Base-by-base conservation (phyloP, 805 yeast species). In the Starmerella lactis-condensi region DNA sequence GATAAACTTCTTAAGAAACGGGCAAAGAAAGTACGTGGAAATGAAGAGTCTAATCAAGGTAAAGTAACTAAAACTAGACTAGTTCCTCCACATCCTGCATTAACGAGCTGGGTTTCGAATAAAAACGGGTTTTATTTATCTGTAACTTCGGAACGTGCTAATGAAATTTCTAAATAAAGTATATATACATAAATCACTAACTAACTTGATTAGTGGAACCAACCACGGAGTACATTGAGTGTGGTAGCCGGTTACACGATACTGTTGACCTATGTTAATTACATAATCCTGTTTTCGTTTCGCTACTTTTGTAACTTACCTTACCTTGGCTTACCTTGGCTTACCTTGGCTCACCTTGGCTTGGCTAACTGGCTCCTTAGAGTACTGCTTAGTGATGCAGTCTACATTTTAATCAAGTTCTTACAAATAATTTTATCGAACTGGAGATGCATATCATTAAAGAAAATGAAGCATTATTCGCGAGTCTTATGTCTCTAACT, bases 1-100 rank as follows among this genome's bases (percentile, higher is more conserved):
- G 85, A 85, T 51, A 79, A 78, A 51, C 58, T 85, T 40, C 60
- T 85, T 40, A 74, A 78, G 53, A 71, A 83, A 52, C 65, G 93
- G 40, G 93, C 94, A 1, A 38, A 34, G 29, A 39, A 39, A 17
- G 31, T 39, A 12, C 45, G 46, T 18, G 39, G 39, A n/a, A 40
- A 38, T 13, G 44, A 40, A 2, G 33, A 18, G 5, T 22, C 31
- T 22, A 40, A 36, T 13, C 45, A 33, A 12, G 41, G 32, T 3
- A 41, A 32, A 3, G 37, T 31, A 9, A 32, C 26, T 20, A 31
- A 36, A 8, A 30, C 49, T 5, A 38, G 51, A 5, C 40, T 45
- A 12, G 26, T 34, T 8, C 39, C 45, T 5, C 41, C 38, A 3
- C 56, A 52, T 30, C 54, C 57, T 5, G 54, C 56, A 4, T 26